phyloP scores from a whole-genome alignment of 345 rosid genomes.

The Reutealis trisperma region DNA sequence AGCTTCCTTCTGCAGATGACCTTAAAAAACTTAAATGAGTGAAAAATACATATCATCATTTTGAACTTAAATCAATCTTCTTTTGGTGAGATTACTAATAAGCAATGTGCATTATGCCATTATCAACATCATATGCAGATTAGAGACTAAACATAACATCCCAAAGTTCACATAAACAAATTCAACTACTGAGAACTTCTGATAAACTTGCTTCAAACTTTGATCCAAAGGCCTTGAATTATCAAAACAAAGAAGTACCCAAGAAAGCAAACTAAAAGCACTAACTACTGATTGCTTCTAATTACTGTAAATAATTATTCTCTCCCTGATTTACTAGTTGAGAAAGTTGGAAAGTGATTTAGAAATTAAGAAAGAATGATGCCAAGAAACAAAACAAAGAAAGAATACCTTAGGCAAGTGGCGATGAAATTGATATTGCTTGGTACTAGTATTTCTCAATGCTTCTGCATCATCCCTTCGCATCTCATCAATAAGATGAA shows the following conservation, averaged over 20 bases:
- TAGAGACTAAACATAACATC: neutral
- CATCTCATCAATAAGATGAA: conserved; percentile 38
- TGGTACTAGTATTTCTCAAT: neutral
- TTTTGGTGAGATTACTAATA: neutral
- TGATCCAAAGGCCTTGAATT: neutral
- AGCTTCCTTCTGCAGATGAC: conserved; percentile 34
- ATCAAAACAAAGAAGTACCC: no score
- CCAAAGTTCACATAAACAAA: neutral
- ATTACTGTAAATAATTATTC: neutral
- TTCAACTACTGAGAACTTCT: neutral
- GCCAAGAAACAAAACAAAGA: neutral
- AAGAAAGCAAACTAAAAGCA: no score
- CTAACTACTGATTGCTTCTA: neutral
- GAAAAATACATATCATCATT: no score
- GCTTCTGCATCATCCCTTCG: conserved; percentile 35
- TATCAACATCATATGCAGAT: no score
- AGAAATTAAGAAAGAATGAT: neutral
- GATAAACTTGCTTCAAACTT: neutral
- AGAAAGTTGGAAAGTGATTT: neutral
- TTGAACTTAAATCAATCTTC: neutral
- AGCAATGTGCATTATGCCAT: neutral
- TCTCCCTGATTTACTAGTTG: neutral
- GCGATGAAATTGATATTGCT: conserved; percentile 22
- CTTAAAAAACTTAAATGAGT: conserved; percentile 1
- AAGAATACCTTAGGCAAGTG: conserved; percentile 35